A percentile compares a stretch with the other conserved stretches of the same genome.
phyloP scores from a whole-genome alignment of 2,329 filamentous ascomycete species.

The Cytospora chrysosperma region DNA sequence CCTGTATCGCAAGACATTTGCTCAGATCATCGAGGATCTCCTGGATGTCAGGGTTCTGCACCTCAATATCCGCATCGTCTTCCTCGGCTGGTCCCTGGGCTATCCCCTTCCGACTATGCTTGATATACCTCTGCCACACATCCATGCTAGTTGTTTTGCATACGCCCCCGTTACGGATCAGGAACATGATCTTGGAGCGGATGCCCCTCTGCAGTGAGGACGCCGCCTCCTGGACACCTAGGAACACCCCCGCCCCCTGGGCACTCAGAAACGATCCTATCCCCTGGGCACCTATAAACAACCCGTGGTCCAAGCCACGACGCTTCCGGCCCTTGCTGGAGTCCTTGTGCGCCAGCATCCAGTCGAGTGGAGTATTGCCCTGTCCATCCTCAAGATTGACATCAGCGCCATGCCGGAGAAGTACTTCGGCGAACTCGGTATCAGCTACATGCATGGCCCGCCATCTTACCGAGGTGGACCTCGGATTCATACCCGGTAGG shows the following conservation, averaged over 20 bases:
- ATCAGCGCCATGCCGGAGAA: not conserved
- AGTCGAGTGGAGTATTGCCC: constrained; percentile 1
- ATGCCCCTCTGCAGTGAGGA: not conserved
- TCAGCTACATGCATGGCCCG: not conserved
- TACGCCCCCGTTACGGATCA: not conserved
- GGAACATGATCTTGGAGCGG: not conserved
- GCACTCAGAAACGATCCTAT: not conserved
- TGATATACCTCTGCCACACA: not conserved
- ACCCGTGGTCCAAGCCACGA: not conserved
- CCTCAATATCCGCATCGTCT: not conserved
- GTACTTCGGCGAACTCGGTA: not conserved
- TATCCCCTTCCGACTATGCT: not conserved
- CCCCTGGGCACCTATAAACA: not conserved
- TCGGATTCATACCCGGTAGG: not conserved
- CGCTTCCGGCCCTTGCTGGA: not conserved
- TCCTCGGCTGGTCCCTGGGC: not conserved
- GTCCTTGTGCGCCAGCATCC: not conserved
- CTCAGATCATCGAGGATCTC: not conserved
- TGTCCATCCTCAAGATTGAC: not conserved
- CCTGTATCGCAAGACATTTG: not conserved
- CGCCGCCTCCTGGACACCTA: not conserved
- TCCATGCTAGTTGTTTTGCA: not conserved
- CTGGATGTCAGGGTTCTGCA: not conserved
- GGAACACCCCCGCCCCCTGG: not conserved
- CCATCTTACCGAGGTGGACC: not conserved